Evolutionary conservation across 352 stramenopile genomes (phyloP).

Genomic region (Globisporangium yorkense): DNA sequence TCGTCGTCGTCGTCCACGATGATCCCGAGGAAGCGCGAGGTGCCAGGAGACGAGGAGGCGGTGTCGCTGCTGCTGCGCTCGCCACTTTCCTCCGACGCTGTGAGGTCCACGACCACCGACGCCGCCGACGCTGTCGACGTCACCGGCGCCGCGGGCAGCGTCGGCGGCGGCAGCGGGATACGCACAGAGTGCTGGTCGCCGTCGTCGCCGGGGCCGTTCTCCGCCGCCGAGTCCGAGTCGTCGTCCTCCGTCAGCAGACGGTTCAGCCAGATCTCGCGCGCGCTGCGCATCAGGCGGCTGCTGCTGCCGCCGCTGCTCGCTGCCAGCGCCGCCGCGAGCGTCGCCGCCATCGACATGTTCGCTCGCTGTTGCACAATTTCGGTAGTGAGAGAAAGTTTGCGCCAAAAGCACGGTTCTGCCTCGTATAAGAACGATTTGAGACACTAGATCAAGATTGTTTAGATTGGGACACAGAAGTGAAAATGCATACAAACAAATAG

Average conservation of each 20-base stretch:
- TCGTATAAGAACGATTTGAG: background rate
- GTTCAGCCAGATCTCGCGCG: conserved; percentile 1
- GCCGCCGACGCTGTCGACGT: background rate
- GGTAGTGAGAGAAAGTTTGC: background rate
- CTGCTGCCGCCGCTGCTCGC: background rate
- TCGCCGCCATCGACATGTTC: background rate
- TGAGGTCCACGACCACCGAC: conserved; percentile 8
- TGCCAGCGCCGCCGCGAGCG: background rate
- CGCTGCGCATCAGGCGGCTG: conserved; percentile 8
- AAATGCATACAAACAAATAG: background rate
- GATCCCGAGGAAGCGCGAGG: conserved; percentile 4
- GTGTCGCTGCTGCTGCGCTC: background rate
- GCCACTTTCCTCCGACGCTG: conserved; percentile 2
- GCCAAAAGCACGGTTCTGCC: background rate
- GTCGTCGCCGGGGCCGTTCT: background rate
- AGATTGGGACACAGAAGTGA: background rate
- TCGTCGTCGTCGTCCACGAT: conserved; percentile 12
- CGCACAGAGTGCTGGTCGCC: background rate
- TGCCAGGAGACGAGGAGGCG: background rate
- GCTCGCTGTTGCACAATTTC: background rate
- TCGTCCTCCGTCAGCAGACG: conserved; percentile 19
- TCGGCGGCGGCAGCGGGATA: background rate
- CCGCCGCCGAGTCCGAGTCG: conserved; percentile 9
- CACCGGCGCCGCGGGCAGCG: background rate
- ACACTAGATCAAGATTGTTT: no score